phyloP scores from a whole-genome alignment of 2,329 filamentous ascomycete species.

The Domatiomyces catenatus region DNA sequence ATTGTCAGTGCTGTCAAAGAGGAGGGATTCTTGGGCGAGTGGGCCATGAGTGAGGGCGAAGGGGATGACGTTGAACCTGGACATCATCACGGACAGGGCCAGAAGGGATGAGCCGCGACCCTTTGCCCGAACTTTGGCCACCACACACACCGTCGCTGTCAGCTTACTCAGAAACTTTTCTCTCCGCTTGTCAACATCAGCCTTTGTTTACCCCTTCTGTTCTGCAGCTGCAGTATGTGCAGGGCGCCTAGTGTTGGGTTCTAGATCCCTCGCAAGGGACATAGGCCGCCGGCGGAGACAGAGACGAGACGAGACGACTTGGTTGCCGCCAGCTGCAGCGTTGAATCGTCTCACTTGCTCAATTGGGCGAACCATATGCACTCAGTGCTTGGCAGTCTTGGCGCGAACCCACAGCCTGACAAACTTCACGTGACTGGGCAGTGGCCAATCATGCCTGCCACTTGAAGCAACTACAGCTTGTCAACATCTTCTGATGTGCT shows the following conservation, averaged over 20 bases:
- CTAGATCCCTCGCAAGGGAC: too few relatives aligned
- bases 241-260: too few relatives aligned
- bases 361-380: too few relatives aligned
- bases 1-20: slow-evolving; percentile 55
- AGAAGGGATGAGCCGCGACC: background rate
- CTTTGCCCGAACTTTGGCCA: background rate
- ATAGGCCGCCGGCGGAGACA: too few relatives aligned
- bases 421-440: background rate
- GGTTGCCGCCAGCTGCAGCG: too few relatives aligned
- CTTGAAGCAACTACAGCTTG: background rate
- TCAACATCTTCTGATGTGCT: background rate
- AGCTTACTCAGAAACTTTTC: background rate
- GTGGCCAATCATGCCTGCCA: background rate
- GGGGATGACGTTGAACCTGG: slow-evolving; percentile 1
- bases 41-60: slow-evolving; percentile 30
- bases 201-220: too few relatives aligned
- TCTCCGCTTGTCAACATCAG: too few relatives aligned
- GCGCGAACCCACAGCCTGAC: background rate
- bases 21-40: slow-evolving; percentile 57
- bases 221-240: too few relatives aligned
- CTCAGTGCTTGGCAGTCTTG: background rate
- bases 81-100: background rate
- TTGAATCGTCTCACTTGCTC: too few relatives aligned
- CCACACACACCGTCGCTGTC: background rate
- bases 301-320: too few relatives aligned